These are phyloP conservation scores for Pyrenochaeta sp. DNA, from an alignment of 2,329 filamentous ascomycete species.

Conservation along the genomic window DNA sequence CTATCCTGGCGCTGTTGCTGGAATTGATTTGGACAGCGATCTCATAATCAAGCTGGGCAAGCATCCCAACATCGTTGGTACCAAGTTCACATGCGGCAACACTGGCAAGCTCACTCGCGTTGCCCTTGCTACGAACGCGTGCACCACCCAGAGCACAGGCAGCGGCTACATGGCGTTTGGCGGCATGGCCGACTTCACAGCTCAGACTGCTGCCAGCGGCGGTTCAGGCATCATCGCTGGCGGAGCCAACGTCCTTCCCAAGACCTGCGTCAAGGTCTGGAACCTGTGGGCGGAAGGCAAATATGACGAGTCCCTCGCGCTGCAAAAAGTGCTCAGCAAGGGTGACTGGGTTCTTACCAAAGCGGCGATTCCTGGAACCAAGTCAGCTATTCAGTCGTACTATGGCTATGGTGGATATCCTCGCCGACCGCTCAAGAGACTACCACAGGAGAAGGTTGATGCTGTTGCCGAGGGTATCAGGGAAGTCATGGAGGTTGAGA, in stretches of 20 bases:
- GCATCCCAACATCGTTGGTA: slow-evolving; percentile 85
- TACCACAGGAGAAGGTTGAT: slow-evolving; percentile 65
- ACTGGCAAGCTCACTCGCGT: slow-evolving; percentile 89
- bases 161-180: slow-evolving; percentile 82
- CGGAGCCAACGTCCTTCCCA: slow-evolving; percentile 84
- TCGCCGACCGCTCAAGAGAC: slow-evolving; percentile 73
- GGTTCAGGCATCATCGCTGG: slow-evolving; percentile 87
- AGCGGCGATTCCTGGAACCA: slow-evolving; percentile 84
- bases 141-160: slow-evolving; percentile 64
- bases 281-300: slow-evolving; percentile 77
- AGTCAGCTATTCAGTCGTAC: slow-evolving; percentile 80
- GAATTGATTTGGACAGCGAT: slow-evolving; percentile 90
- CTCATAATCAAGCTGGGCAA: slow-evolving; percentile 79
- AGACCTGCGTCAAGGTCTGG: slow-evolving; percentile 81
- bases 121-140: slow-evolving; percentile 74
- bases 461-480: slow-evolving; percentile 52
- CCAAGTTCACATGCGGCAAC: slow-evolving; percentile 92
- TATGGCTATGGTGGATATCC: slow-evolving; percentile 84
- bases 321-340: slow-evolving; percentile 80
- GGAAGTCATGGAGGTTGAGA: slow-evolving; percentile 73
- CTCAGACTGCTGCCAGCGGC: slow-evolving; percentile 80
- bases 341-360: slow-evolving; percentile 87
- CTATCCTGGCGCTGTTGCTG: slow-evolving; percentile 86
- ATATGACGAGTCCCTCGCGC: slow-evolving; percentile 74
- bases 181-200: slow-evolving; percentile 86